A percentile compares a stretch with the other conserved stretches of the same genome.
Conservation (phyloP, 306 rosid species). For the Cicer arietinum region DNA sequence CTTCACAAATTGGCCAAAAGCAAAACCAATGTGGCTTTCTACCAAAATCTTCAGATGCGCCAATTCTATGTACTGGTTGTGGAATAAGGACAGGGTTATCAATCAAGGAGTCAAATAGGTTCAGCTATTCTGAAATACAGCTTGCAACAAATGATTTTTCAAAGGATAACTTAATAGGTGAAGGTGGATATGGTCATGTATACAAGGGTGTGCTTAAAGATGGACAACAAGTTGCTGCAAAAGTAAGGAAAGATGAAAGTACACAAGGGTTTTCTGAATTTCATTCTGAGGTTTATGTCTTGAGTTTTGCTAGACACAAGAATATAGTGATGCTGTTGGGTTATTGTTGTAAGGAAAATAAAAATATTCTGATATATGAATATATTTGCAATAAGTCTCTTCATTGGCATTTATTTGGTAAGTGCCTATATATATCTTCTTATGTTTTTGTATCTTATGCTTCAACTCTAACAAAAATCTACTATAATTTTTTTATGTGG, state of each 20-base stretch:
- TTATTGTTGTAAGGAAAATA: slow-evolving; percentile 76
- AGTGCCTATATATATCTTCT: slow-evolving; percentile 38
- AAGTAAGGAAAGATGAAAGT: slow-evolving; percentile 82
- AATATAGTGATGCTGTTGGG: slow-evolving; percentile 92
- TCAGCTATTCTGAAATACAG: slow-evolving; percentile 64
- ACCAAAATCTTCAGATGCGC: slow-evolving; percentile 56
- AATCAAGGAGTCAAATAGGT: slow-evolving; percentile 66
- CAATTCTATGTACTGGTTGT: slow-evolving; percentile 77
- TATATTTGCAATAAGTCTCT: slow-evolving; percentile 86
- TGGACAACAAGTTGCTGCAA: slow-evolving; percentile 84
- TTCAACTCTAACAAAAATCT: neutral
- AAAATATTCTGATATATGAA: slow-evolving; percentile 80
- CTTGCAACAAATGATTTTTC: slow-evolving; percentile 71
- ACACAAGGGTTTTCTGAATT: slow-evolving; percentile 78
- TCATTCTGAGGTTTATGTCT: slow-evolving; percentile 78
- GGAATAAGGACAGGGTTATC: slow-evolving; percentile 66
- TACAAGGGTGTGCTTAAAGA: slow-evolving; percentile 72
- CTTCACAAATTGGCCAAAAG: slow-evolving; percentile 52
- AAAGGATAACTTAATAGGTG: slow-evolving; percentile 78
- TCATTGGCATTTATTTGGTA: slow-evolving; percentile 85
- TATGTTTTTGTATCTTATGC: neutral
- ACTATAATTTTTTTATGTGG: neutral
- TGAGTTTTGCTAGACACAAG: slow-evolving; percentile 90
- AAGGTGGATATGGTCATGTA: slow-evolving; percentile 87
- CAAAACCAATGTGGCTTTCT: slow-evolving; percentile 44